Base-by-base conservation (phyloP, 805 yeast species). In the Tetrapisispora namnaoensis region DNA sequence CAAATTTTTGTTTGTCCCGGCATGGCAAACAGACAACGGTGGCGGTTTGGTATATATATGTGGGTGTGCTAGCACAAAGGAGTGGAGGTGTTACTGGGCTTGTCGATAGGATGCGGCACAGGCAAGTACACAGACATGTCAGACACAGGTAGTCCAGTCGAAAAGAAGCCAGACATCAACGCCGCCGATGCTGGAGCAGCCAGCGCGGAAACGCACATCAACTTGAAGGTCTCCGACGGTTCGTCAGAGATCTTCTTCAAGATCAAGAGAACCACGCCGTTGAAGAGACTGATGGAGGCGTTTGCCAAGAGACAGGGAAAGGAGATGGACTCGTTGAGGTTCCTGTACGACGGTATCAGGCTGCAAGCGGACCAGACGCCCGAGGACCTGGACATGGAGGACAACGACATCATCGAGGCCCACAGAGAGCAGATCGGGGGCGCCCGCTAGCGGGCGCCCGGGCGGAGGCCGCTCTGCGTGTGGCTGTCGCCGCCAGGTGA, bases 271-370 rank as follows among this genome's bases (percentile, higher is more conserved):
- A 76, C 90, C 38, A 93, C 99, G 5, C 95, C 91, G 44, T 77
- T 93, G 74, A 86, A 80, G 68, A 86, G 96, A 71, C 80, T 93
- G 61, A 91, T 93, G 89, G 98, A 91, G 62, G 96, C 97, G 13
- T 93, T 91, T 68, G 95, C 98, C 67, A 90, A 90, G 71, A 86
- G 99, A 74, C 96, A 91, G 64, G 98, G 98, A 41, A 91, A 91
- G 67, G 80, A 84, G 55, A 71, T 84, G 63, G 80, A 78, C 57
- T 79, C 91, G 46, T 73, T 93, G 66, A 80, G 98, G 68, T 93
- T 93, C 67, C 74, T 93, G 62, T 83, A 83, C 64, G 99, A 93
- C 56, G 99, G 99, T 54, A 85, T 88, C 57, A 81, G 98, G 63
- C 82, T 93, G 51, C 75, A 78, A 54, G 85, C 90, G 10, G 90